A percentile compares a stretch with the other conserved stretches of the same genome.
These are phyloP conservation scores for Penicillium polonicum DNA, from an alignment of 2,329 filamentous ascomycete genomes.

Conservation along the genomic window DNA sequence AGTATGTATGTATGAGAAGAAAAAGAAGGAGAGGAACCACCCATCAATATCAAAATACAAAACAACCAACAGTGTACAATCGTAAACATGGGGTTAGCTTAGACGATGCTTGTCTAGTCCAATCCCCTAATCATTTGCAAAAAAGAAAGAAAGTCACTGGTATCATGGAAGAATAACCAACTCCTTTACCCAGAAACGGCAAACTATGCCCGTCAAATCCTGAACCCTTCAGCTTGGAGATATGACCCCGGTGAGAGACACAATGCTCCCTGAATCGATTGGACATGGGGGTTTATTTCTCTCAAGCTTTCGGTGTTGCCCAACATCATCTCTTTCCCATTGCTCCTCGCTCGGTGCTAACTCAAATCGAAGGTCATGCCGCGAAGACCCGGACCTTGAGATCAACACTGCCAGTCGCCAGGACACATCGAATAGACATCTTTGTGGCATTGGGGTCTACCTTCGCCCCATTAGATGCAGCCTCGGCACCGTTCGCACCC, in stretches of 20 bases:
- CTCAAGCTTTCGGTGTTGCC: not conserved
- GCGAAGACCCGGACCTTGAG: slow-evolving; percentile 49
- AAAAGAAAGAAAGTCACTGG: slow-evolving; percentile 25
- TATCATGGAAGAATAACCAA: slow-evolving; percentile 29
- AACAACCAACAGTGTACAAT: slow-evolving; percentile 16
- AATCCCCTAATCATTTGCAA: slow-evolving; percentile 18
- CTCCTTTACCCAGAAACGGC: slow-evolving; percentile 26
- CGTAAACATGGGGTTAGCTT: slow-evolving; percentile 5
- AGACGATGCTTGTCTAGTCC: slow-evolving; percentile 6
- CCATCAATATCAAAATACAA: slow-evolving; percentile 1
- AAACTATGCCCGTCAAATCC: slow-evolving; percentile 12
- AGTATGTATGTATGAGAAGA: slow-evolving; percentile 22
- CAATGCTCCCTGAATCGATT: slow-evolving; percentile 10
- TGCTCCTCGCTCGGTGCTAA: not conserved
- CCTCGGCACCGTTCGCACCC: slow-evolving; percentile 18
- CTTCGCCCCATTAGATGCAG: slow-evolving; percentile 16
- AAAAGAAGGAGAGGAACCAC: not conserved
- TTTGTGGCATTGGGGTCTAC: slow-evolving; percentile 44
- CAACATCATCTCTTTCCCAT: not conserved
- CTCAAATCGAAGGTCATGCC: slow-evolving; percentile 13
- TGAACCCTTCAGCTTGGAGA: slow-evolving; percentile 9
- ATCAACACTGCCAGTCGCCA: slow-evolving; percentile 85
- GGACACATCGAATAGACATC: slow-evolving; percentile 68
- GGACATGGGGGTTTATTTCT: not conserved
- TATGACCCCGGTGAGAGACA: slow-evolving; percentile 3